These are phyloP conservation scores for Neurospora sp. DNA, from an alignment of 495 filamentous ascomycete species.

Conservation along the genomic window DNA sequence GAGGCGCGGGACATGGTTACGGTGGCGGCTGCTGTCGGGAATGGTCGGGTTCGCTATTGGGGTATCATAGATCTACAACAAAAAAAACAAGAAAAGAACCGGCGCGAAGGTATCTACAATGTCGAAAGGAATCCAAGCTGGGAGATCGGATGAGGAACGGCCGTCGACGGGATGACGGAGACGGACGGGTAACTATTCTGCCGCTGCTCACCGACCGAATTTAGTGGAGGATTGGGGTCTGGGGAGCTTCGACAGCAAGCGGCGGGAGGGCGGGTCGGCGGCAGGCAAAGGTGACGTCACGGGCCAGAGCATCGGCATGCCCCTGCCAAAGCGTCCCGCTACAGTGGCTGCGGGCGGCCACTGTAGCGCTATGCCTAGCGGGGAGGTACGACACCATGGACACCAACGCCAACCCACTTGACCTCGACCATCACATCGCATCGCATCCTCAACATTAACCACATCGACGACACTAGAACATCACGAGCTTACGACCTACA, in stretches of 20 bases:
- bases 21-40: no score
- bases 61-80: neutral
- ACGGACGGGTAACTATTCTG: constrained; percentile 1
- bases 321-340: constrained; percentile 6
- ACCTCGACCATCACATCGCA: neutral
- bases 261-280: neutral
- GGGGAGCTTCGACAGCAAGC: neutral
- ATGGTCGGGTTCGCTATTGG: no score
- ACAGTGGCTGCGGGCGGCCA: neutral
- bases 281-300: neutral
- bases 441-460: neutral
- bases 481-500: neutral
- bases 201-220: constrained; percentile 5
- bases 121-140: no score
- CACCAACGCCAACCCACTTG: neutral
- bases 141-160: neutral
- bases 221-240: neutral
- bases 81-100: neutral
- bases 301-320: neutral
- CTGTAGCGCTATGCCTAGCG: neutral
- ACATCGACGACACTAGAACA: neutral
- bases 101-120: no score
- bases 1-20: constrained; percentile 83
- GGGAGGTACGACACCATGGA: neutral
- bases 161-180: neutral